phyloP scores from a whole-genome alignment of 441 rosid species.

The Metrosideros polymorpha region DNA sequence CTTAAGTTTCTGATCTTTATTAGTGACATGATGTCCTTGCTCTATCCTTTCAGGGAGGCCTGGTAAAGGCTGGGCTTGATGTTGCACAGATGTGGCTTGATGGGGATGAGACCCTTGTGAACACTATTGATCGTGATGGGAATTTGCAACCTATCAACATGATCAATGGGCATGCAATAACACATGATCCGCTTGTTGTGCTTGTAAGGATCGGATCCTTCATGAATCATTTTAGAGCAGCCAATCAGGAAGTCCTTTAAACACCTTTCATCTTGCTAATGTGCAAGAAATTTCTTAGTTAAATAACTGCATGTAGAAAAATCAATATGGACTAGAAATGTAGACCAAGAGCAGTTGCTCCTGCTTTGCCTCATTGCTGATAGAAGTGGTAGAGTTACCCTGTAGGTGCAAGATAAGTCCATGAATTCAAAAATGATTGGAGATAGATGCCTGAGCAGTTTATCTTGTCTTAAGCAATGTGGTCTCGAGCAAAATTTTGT shows the following conservation, averaged over 20 bases:
- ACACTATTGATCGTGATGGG: slow-evolving; percentile 79
- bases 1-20: background rate
- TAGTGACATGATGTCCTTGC: background rate
- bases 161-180: slow-evolving; percentile 70
- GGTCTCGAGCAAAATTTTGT: background rate
- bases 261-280: background rate
- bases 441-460: background rate
- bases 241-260: background rate
- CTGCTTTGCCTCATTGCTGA: background rate
- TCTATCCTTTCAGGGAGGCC: slow-evolving; percentile 55
- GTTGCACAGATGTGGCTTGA: slow-evolving; percentile 90
- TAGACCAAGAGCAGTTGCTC: background rate
- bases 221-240: background rate
- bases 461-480: background rate
- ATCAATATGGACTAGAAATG: background rate
- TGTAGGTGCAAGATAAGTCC: background rate
- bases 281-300: background rate
- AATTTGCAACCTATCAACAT: slow-evolving; percentile 60
- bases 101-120: slow-evolving; percentile 81
- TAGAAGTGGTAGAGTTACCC: background rate
- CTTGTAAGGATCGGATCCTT: slow-evolving; percentile 43
- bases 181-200: slow-evolving; percentile 82
- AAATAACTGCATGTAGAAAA: background rate
- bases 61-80: slow-evolving; percentile 86
- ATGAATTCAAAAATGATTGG: background rate